A percentile compares a stretch with the other conserved stretches of the same genome.
phyloP scores from a whole-genome alignment of 2,329 filamentous ascomycete species.

The Hymenoscyphus scutula region DNA sequence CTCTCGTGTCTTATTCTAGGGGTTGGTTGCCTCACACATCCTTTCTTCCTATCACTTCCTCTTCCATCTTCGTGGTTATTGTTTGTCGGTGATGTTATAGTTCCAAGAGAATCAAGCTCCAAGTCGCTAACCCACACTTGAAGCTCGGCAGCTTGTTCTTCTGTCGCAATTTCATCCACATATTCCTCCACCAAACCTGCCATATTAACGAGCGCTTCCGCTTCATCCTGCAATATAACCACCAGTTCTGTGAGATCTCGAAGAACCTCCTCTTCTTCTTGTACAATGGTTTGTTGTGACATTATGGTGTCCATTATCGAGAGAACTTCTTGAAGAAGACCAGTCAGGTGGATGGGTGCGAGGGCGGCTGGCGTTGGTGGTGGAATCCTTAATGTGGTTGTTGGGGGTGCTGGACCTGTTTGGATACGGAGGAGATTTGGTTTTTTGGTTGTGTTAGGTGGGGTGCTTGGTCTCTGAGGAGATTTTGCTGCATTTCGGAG shows the following conservation, averaged over 20 bases:
- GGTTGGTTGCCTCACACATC: neutral
- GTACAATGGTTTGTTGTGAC: constrained; percentile 11
- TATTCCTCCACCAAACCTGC: constrained; percentile 23
- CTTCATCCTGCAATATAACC: constrained; percentile 27
- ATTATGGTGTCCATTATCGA: constrained; percentile 25
- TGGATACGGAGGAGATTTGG: neutral
- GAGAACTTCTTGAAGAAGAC: constrained; percentile 21
- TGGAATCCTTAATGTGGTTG: neutral
- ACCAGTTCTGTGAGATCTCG: constrained; percentile 22
- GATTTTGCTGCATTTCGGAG: neutral
- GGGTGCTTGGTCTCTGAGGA: neutral
- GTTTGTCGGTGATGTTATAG: neutral
- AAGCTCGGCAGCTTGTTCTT: constrained; percentile 12
- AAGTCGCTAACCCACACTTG: constrained; percentile 4
- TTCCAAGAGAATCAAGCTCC: neutral
- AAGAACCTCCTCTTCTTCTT: constrained; percentile 19
- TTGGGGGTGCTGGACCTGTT: neutral
- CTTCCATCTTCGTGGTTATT: neutral
- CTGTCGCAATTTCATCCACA: constrained; percentile 19
- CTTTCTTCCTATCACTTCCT: neutral
- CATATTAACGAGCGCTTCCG: constrained; percentile 21
- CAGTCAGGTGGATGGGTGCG: constrained; percentile 22
- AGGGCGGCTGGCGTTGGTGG: constrained; percentile 17
- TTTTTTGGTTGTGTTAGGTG: neutral
- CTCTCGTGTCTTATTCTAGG: neutral